Base-by-base conservation (phyloP, 2,329 filamentous ascomycete genomes). In the Aureobasidium pullulans region DNA sequence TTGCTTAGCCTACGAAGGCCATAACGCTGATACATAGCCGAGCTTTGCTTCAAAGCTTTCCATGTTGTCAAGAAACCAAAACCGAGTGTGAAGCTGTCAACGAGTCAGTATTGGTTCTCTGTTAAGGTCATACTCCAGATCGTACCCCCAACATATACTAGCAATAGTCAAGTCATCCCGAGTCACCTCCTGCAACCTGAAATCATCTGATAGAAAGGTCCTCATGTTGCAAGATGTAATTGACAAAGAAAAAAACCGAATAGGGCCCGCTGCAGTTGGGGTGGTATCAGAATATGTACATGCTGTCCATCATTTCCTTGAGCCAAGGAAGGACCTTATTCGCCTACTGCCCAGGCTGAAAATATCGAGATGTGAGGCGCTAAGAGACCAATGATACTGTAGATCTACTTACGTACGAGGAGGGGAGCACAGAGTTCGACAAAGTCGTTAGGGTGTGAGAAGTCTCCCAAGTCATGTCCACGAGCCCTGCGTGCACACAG, bases 21-120 rank as follows among this genome's bases (percentile, higher is more conserved):
- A 7, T 70, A 63, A 59, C 63, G 65, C 19, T 50, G 5, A 9
- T 36, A 44, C 44, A 59, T 43, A 1, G 56, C 46, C 10, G 44
- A 16, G 1, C 71, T 71, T 64, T 76, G 73, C 64, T 69, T 70
- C 39, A 69, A 57, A 9, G 72, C 73, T 16, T 69, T 74, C 69
- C 72, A 75, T 15, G 64, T 64, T 34, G 74, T 73, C 53, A 76
- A 66, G 68, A 72, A 73, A 16, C 74, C 73, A 56, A 76, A 74
- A 40, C 74, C 74, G 10, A 76, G 46, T 11, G 56, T 59, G 46
- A 59, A 49, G 36, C 54, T 57, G 9, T 40, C 8, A 13, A 23
- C 8, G 34, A 48, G 54, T 57, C 43, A 57, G 54, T 19, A 40
- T 16, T 10, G 15, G 7, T 31, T 16, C 23, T 19, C 13, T 44